Evolutionary conservation across 1,139 yeast species (phyloP).

Genomic region (Blastobotrys indianensis): DNA sequence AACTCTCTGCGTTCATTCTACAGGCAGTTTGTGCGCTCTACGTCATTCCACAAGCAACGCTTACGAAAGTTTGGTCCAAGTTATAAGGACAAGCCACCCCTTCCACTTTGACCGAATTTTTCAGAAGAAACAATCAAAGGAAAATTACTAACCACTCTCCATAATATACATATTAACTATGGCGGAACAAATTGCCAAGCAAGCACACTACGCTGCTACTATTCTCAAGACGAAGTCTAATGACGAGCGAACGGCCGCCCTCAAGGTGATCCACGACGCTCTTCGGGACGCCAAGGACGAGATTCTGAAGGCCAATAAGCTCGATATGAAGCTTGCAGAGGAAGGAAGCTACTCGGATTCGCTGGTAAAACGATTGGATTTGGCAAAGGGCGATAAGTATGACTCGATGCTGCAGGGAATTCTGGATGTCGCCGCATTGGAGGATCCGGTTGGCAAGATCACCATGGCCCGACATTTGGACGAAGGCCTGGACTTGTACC

Average conservation of each 20-base stretch:
- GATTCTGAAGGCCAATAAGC: slow-evolving; percentile 64
- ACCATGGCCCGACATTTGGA: slow-evolving; percentile 81
- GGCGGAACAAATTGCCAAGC: slow-evolving; percentile 73
- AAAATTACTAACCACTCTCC: slow-evolving; percentile 1
- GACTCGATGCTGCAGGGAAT: slow-evolving; percentile 94
- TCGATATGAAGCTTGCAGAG: slow-evolving; percentile 68
- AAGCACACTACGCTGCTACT: slow-evolving; percentile 75
- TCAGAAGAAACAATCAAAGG: background rate
- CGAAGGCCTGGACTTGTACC: slow-evolving; percentile 72
- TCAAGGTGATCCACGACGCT: slow-evolving; percentile 65
- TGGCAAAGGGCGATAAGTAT: slow-evolving; percentile 74
- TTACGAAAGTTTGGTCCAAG: background rate
- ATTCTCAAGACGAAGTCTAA: slow-evolving; percentile 69
- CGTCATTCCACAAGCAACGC: background rate
- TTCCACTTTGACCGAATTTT: background rate
- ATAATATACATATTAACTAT: slow-evolving; percentile 12
- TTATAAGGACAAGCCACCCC: background rate
- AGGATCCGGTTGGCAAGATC: slow-evolving; percentile 85
- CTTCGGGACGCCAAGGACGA: slow-evolving; percentile 51
- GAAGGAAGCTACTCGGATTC: slow-evolving; percentile 56
- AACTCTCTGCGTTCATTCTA: background rate
- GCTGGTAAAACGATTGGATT: slow-evolving; percentile 75
- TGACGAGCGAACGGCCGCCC: slow-evolving; percentile 66
- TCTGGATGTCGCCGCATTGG: slow-evolving; percentile 78
- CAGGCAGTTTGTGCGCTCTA: background rate